Evolutionary conservation across 345 rosid species (phyloP).

Genomic region (Arabis alpina): DNA sequence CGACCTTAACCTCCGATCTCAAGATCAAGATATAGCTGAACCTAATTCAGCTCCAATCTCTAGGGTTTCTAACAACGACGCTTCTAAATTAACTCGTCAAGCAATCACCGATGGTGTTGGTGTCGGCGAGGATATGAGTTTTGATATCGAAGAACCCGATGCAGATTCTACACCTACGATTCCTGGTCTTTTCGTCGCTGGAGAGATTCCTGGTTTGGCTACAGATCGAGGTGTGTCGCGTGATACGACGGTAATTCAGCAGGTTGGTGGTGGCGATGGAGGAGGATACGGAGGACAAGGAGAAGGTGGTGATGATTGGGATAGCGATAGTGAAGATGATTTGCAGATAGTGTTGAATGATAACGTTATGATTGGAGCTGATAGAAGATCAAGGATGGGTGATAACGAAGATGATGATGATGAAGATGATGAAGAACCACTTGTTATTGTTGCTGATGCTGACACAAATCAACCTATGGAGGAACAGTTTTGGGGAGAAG

Average conservation of each 20-base stretch:
- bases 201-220: conserved; percentile 29
- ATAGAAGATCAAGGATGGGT: conserved; percentile 54
- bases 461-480: conserved; percentile 61
- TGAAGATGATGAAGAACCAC: conserved; percentile 68
- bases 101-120: conserved; percentile 27
- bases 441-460: conserved; percentile 74
- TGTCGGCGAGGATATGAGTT: conserved; percentile 50
- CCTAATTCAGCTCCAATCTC: conserved; percentile 41
- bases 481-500: conserved; percentile 81
- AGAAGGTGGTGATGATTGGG: conserved; percentile 70
- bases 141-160: conserved; percentile 82
- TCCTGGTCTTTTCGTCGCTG: conserved; percentile 57
- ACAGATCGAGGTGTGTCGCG: conserved; percentile 38
- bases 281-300: conserved; percentile 39
- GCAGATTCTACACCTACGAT: conserved; percentile 52
- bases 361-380: conserved; percentile 57
- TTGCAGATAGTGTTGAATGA: conserved; percentile 93
- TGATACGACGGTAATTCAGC: conserved; percentile 17
- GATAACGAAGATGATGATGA: conserved; percentile 71
- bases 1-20: conserved; percentile 63
- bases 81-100: conserved; percentile 36
- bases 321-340: conserved; percentile 98
- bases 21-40: conserved; percentile 29
- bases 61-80: conserved; percentile 52
- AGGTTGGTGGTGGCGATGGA: conserved; percentile 11